Conservation (phyloP, 2,329 filamentous ascomycete species). For the Emmonsia crescens region DNA sequence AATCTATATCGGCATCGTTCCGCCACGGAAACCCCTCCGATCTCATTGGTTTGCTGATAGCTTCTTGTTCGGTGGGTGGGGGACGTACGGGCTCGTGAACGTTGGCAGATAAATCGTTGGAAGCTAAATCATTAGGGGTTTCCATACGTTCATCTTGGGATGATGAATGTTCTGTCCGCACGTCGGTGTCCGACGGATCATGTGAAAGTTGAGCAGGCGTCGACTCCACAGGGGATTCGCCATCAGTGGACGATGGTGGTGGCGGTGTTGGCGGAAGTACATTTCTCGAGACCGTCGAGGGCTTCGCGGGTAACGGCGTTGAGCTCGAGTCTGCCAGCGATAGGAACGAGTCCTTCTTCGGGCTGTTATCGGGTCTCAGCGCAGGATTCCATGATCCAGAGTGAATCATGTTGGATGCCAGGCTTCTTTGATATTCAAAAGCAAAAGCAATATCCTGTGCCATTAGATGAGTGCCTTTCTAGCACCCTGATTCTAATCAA, state of each 20-base stretch:
- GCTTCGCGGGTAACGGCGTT: background rate
- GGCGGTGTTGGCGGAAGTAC: background rate
- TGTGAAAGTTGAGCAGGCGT: background rate
- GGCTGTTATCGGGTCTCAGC: constrained; percentile 34
- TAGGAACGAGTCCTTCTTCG: background rate
- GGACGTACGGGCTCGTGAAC: background rate
- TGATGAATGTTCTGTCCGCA: background rate
- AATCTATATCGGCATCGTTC: background rate
- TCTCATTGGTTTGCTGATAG: background rate
- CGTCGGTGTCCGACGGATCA: background rate
- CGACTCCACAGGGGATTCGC: background rate
- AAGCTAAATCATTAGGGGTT: background rate
- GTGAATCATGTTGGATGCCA: constrained; percentile 7
- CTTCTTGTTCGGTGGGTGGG: background rate
- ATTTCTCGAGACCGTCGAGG: background rate
- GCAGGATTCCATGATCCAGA: constrained; percentile 46
- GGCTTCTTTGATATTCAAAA: constrained; percentile 2
- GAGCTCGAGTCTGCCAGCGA: background rate
- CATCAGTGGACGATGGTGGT: background rate
- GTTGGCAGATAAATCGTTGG: background rate
- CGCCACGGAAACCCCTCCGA: background rate
- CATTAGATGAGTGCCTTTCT: background rate
- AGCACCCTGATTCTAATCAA: background rate
- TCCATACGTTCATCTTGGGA: background rate
- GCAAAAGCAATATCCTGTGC: constrained; percentile 3